A percentile compares a stretch with the other conserved stretches of the same genome.
These are phyloP conservation scores for Testicularia cyperi DNA, from an alignment of 1,284 basidiomycete species.

Conservation along the genomic window DNA sequence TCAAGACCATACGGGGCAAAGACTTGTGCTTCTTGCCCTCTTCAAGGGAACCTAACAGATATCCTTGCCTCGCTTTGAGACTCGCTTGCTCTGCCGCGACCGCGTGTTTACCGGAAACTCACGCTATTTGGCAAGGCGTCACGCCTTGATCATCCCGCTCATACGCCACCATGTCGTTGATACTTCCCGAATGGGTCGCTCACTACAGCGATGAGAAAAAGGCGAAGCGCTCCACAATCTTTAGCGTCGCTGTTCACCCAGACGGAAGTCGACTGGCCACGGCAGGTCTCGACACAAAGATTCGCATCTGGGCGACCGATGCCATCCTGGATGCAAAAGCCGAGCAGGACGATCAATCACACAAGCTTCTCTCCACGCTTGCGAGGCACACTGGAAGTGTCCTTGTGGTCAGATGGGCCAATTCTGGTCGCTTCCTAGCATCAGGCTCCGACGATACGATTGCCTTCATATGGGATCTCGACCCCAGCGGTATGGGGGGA, in stretches of 20 bases:
- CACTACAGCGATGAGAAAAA: slow-evolving; percentile 58
- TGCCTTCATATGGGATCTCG: slow-evolving; percentile 94
- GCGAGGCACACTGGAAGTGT: slow-evolving; percentile 93
- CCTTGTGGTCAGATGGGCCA: slow-evolving; percentile 90
- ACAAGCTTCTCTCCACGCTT: slow-evolving; percentile 85
- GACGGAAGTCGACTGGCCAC: slow-evolving; percentile 94
- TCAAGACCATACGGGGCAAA: no score
- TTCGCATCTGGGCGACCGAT: slow-evolving; percentile 94
- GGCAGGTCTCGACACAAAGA: slow-evolving; percentile 87
- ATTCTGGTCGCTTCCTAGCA: slow-evolving; percentile 88
- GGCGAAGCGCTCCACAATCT: slow-evolving; percentile 80
- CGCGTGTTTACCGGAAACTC: no score
- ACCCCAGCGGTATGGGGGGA: slow-evolving; percentile 61
- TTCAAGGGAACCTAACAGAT: no score
- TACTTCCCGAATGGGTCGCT: slow-evolving; percentile 58
- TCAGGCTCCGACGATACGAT: slow-evolving; percentile 95
- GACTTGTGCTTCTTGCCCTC: no score
- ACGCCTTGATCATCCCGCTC: no score
- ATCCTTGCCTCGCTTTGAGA: no score
- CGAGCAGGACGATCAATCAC: slow-evolving; percentile 73
- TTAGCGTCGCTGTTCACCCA: slow-evolving; percentile 89
- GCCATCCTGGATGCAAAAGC: slow-evolving; percentile 78
- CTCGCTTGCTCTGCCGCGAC: no score
- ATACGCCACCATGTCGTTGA: slow-evolving; percentile 55
- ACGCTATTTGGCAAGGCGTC: no score